phyloP scores from a whole-genome alignment of 768 basidiomycete genomes.

The Leccinellum rugosiceps region DNA sequence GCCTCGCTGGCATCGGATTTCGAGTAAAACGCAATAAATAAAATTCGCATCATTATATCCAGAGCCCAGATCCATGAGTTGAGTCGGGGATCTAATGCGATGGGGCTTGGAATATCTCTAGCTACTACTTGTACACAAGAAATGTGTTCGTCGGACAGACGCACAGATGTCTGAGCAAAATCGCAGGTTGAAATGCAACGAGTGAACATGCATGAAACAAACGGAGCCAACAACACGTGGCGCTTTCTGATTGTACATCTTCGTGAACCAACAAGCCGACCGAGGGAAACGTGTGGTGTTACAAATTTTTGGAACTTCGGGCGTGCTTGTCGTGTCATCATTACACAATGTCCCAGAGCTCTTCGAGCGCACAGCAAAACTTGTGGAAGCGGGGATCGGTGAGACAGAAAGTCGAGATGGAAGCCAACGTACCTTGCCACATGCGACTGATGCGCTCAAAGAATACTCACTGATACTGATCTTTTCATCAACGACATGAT shows the following conservation, averaged over 20 bases:
- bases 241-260: conserved; percentile 12
- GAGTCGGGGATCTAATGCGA: conserved; percentile 34
- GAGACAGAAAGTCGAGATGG: not conserved
- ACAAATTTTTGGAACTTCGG: conserved; percentile 13
- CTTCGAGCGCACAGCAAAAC: conserved; percentile 92
- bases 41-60: conserved; percentile 33
- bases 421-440: conserved; percentile 76
- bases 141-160: conserved; percentile 15
- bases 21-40: not conserved
- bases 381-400: conserved; percentile 28
- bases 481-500: conserved; percentile 92
- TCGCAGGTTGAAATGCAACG: conserved; percentile 36
- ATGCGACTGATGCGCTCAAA: conserved; percentile 90
- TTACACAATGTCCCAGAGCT: conserved; percentile 91
- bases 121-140: conserved; percentile 30
- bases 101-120: conserved; percentile 24
- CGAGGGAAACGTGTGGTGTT: conserved; percentile 6
- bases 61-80: conserved; percentile 33
- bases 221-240: conserved; percentile 1
- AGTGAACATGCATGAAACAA: conserved; percentile 3
- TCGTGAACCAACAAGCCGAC: conserved; percentile 1
- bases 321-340: not conserved
- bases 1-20: not conserved
- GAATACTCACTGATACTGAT: conserved; percentile 95
- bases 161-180: conserved; percentile 17